Conservation (phyloP, 106 monocot genomes). For the Chionographis japonica region DNA sequence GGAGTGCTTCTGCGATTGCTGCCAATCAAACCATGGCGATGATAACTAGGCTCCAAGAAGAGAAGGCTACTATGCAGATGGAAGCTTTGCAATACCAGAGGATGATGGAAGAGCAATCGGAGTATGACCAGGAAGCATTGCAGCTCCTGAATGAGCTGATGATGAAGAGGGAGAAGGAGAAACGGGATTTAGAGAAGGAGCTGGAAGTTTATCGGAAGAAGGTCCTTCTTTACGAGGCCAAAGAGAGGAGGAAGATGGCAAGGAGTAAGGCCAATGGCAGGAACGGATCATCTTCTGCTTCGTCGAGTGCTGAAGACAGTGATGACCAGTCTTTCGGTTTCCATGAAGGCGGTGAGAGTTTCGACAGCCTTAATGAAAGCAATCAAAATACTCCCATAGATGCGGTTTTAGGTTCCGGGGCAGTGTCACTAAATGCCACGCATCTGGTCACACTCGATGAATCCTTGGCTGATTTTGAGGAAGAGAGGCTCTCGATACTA, state of each 20-base stretch:
- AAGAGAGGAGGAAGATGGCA: constrained; percentile 19
- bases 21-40: constrained; percentile 50
- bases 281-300: constrained; percentile 12
- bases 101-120: constrained; percentile 49
- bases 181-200: constrained; percentile 39
- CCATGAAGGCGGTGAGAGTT: constrained; percentile 18
- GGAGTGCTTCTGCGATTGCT: constrained; percentile 37
- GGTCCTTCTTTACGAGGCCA: constrained; percentile 21
- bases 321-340: constrained; percentile 16
- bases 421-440: constrained; percentile 3
- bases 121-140: constrained; percentile 45
- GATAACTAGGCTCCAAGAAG: constrained; percentile 46
- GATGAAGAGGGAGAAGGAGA: constrained; percentile 40
- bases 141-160: constrained; percentile 43
- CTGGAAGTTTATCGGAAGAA: constrained; percentile 30
- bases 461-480: constrained; percentile 35
- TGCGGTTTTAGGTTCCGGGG: constrained; percentile 3
- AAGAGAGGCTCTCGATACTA: constrained; percentile 30
- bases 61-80: constrained; percentile 50
- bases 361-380: constrained; percentile 8
- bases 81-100: constrained; percentile 48
- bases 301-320: constrained; percentile 22
- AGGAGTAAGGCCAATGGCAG: not conserved
- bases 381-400: constrained; percentile 15
- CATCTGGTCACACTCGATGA: constrained; percentile 18